Base-by-base conservation (phyloP, 2,329 filamentous ascomycete species). In the Xylariaceae sp. region DNA sequence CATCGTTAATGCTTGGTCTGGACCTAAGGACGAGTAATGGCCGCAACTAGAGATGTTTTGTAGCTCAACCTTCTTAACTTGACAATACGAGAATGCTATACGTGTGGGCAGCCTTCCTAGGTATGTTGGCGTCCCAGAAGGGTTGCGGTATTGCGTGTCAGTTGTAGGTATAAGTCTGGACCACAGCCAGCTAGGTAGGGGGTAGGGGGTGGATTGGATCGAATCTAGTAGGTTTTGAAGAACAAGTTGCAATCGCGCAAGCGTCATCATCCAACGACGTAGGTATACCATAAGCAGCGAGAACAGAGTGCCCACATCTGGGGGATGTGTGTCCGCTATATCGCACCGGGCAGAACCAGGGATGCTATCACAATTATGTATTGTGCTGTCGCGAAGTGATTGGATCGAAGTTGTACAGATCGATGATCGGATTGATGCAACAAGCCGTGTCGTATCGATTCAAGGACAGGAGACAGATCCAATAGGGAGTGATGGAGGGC, bases 351-450 rank as follows among this genome's bases (percentile, higher is more conserved):
- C 9, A 35, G 51, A 53, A 30, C 58, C 58, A 53, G 31, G 41
- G 47, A 6, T 6, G 32, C 6, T 35, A 43, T 43, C 19, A 7
- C 41, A 31, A 27, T 45, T 45, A 45, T 46, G 39, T 47, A 44
- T 56, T 54, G 54, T 45, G 56, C 50, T 60, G 54, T 59, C 58
- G 51, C 51, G 51, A 51, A 49, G 56, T 52, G 53, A 56, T 53
- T 59, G 54, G 51, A 55, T 59, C 54, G 50, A 54, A 46, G 54
- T 51, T 39, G 48, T 31, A 60, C 53, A 54, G 58, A 54, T 60
- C 52, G 58, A 47, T 55, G 37, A 59, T 48, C 51, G 43, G 49
- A 31, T 55, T 43, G 54, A 50, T 55, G 54, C 54, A 56, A 46
- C 51, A 31, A 44, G 43, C 46, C 56, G 51, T 41, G 58, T 59